phyloP scores from a whole-genome alignment of 352 stramenopile species.

The Globisporangium solare region DNA sequence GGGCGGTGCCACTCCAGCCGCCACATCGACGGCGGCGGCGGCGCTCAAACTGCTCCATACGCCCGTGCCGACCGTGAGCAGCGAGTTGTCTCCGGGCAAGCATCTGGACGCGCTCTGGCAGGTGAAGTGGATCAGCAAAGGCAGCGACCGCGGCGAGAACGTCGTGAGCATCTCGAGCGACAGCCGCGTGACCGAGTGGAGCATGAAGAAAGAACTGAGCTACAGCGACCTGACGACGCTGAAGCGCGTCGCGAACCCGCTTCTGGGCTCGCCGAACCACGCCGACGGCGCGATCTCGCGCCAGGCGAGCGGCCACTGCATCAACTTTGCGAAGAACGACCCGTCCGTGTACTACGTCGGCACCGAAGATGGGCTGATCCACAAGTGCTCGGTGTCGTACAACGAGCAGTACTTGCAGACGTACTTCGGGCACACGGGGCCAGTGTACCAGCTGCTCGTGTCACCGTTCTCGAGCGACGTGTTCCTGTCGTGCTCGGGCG shows the following conservation, averaged over 20 bases:
- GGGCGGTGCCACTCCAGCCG: neutral
- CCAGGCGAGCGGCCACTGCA: constrained; percentile 80
- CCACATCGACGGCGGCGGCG: neutral
- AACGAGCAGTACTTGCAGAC: constrained; percentile 93
- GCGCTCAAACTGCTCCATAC: constrained; percentile 12
- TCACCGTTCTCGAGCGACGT: constrained; percentile 82
- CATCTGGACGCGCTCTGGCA: constrained; percentile 92
- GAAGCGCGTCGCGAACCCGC: constrained; percentile 74
- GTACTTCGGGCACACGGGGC: constrained; percentile 83
- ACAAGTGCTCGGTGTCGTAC: constrained; percentile 92
- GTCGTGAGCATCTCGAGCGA: constrained; percentile 91
- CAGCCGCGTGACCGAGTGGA: constrained; percentile 91
- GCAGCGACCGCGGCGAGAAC: constrained; percentile 72
- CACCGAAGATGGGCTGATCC: constrained; percentile 89
- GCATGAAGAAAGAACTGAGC: constrained; percentile 89
- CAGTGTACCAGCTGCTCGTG: constrained; percentile 86
- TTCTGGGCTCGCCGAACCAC: constrained; percentile 46
- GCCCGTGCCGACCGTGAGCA: constrained; percentile 49
- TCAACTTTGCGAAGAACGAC: constrained; percentile 85
- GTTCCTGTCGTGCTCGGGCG: constrained; percentile 86
- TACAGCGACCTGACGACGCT: constrained; percentile 89
- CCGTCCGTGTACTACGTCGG: constrained; percentile 86
- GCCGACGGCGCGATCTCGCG: constrained; percentile 86
- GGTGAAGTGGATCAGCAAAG: constrained; percentile 90
- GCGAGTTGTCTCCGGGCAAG: constrained; percentile 52